A percentile compares a stretch with the other conserved stretches of the same genome.
These are phyloP conservation scores for Xylariaceae sp. DNA, from an alignment of 2,329 filamentous ascomycete species.

Conservation along the genomic window DNA sequence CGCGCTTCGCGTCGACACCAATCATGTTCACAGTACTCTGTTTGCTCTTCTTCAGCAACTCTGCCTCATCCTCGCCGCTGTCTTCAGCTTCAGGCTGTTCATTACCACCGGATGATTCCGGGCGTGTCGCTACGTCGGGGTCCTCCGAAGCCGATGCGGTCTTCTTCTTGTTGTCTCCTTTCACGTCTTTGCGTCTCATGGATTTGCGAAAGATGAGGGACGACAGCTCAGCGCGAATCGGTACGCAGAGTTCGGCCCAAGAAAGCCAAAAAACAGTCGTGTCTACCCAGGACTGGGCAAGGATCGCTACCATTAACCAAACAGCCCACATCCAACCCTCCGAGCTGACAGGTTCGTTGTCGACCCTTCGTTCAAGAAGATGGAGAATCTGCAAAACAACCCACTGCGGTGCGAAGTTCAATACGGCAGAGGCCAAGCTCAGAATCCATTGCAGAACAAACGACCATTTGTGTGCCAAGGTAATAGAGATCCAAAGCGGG, in stretches of 20 bases:
- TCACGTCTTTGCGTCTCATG: slow-evolving; percentile 71
- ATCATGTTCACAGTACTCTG: slow-evolving; percentile 74
- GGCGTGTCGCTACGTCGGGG: slow-evolving; percentile 25
- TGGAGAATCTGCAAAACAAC: slow-evolving; percentile 61
- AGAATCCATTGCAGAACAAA: slow-evolving; percentile 56
- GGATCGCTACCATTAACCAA: slow-evolving; percentile 54
- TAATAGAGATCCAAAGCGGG: slow-evolving; percentile 55
- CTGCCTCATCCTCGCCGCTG: slow-evolving; percentile 44
- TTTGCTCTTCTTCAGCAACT: slow-evolving; percentile 45
- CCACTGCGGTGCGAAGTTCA: slow-evolving; percentile 67
- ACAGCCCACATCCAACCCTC: slow-evolving; percentile 65
- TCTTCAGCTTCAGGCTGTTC: slow-evolving; percentile 31
- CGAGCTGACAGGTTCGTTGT: slow-evolving; percentile 40
- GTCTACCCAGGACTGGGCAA: slow-evolving; percentile 57
- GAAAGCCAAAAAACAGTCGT: slow-evolving; percentile 62
- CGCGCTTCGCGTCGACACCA: slow-evolving; percentile 65
- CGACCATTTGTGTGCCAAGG: slow-evolving; percentile 50
- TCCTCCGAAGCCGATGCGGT: slow-evolving; percentile 32
- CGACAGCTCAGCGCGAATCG: slow-evolving; percentile 63
- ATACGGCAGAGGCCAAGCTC: slow-evolving; percentile 46
- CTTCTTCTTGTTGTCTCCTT: slow-evolving; percentile 51
- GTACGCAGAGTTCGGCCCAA: slow-evolving; percentile 56
- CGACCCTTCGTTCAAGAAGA: slow-evolving; percentile 52
- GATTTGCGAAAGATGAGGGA: slow-evolving; percentile 72
- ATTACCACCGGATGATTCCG: slow-evolving; percentile 27